A percentile compares a stretch with the other conserved stretches of the same genome.
Evolutionary conservation across 306 rosid species (phyloP).

Genomic region (Prunus padus): DNA sequence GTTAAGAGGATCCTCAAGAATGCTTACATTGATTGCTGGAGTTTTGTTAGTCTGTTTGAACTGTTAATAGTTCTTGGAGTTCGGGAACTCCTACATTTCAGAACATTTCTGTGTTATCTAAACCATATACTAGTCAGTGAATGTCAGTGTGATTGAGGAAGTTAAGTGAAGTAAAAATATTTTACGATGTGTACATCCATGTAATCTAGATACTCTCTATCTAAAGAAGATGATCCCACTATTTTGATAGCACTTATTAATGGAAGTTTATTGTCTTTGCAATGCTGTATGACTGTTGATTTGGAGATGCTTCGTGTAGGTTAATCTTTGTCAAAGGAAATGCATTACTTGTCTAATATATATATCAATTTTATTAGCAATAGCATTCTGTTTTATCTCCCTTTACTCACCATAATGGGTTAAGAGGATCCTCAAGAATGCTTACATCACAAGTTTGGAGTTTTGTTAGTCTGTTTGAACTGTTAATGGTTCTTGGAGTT

Average conservation of each 20-base stretch:
- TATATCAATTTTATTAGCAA: background rate
- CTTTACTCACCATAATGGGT: slow-evolving; percentile 14
- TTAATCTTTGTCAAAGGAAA: background rate
- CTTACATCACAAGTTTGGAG: slow-evolving; percentile 27
- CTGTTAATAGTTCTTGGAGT: slow-evolving; percentile 1
- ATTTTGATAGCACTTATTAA: too few relatives aligned
- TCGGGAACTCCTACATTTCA: background rate
- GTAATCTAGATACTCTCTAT: too few relatives aligned
- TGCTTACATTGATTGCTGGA: background rate
- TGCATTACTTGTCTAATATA: background rate
- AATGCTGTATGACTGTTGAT: too few relatives aligned
- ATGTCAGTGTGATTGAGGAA: too few relatives aligned
- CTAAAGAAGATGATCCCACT: too few relatives aligned
- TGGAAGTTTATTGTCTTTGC: too few relatives aligned
- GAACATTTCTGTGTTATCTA: background rate
- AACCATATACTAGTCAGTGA: background rate
- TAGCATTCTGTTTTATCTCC: background rate
- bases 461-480: slow-evolving; percentile 32
- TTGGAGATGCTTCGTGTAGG: too few relatives aligned
- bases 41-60: background rate
- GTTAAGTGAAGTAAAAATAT: too few relatives aligned
- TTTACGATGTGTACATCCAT: too few relatives aligned
- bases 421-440: slow-evolving; percentile 31
- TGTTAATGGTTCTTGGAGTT: slow-evolving; percentile 31
- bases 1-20: background rate